Percentiles rank a stretch among this genome's conserved stretches.
Conservation (phyloP, 75 land plant genomes). For the Isoetes taiwanensis region DNA sequence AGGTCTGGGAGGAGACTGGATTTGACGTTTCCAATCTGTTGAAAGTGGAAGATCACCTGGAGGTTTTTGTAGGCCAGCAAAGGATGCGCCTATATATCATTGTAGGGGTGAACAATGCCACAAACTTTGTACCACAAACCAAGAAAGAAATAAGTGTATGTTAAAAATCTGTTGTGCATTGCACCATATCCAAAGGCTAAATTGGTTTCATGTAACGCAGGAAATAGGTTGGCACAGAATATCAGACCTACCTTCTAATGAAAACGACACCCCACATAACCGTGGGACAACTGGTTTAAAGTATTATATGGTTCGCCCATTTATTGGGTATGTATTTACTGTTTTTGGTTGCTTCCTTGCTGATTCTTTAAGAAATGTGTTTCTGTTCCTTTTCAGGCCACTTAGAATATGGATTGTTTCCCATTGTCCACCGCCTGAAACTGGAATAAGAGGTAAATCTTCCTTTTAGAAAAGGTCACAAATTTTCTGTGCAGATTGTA, state of each 20-base stretch:
- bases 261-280: conserved; percentile 41
- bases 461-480: neutral
- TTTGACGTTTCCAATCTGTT: conserved; percentile 67
- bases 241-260: conserved; percentile 56
- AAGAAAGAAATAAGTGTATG: conserved; percentile 98
- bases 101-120: conserved; percentile 69
- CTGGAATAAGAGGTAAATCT: conserved; percentile 36
- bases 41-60: conserved; percentile 67
- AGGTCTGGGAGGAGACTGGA: conserved; percentile 96
- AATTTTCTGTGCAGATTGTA: neutral
- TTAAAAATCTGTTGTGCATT: neutral
- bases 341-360: neutral
- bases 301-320: conserved; percentile 92
- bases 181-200: neutral
- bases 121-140: conserved; percentile 78
- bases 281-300: conserved; percentile 77
- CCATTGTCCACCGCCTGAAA: conserved; percentile 28
- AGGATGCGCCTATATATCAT: conserved; percentile 79
- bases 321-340: conserved; percentile 41
- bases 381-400: conserved; percentile 29
- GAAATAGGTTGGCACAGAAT: conserved; percentile 87
- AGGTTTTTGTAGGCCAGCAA: conserved; percentile 76
- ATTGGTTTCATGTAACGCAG: conserved; percentile 23
- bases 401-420: conserved; percentile 57
- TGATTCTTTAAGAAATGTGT: neutral